Evolutionary conservation across 2,329 filamentous ascomycete species (phyloP), one percentile per base, ranked within the genome.

Genomic region (Graphilbum ipis-grandicollis): DNA sequence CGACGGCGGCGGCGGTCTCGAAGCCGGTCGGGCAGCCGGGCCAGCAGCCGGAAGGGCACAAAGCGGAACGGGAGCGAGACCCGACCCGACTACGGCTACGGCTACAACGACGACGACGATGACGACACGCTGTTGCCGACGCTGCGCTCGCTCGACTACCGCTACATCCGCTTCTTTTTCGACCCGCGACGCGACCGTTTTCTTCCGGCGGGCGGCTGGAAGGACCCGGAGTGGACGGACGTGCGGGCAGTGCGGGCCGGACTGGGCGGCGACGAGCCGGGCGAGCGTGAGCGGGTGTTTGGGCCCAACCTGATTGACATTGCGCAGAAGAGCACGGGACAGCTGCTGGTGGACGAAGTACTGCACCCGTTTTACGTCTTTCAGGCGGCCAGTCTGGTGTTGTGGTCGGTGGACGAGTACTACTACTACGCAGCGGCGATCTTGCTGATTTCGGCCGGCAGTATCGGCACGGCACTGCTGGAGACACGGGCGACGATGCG

Each of bases 301-400:
- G 88, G 88, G 28, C 69, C 68, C 39, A 98, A 98, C 48, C 57
- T 84, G 40, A 93, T 98, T 46, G 82, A 94, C 44, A 93, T 98
- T 46, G 75, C 92, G 48, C 78, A 94, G 50, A 98, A 94, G 58
- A 76, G 81, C 2, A 69, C 79, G 14, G 67, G 73, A 1, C 82
- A 92, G 50, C 70, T 98, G 34, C 65, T 98, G 13, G 66, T 93
- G 17, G 88, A 98, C 47, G 90, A 98, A 62, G 85, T 83, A 17
- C 85, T 98, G 49, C 90, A 98, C 52, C 92, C 90, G 0, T 98
- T 98, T 54, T 98, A 98, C 54, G 79, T 98, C 39, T 98, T 98
- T 52, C 90, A 98, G 57, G 78, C 96, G 48, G 88, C 86, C 34
- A 96, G 90, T 62, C 63, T 98, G 45, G 58, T 93, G 30, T 71